Evolutionary conservation across 768 basidiomycete species (phyloP), one percentile per base, ranked within the genome.

Genomic region (Calocera viscosa): DNA sequence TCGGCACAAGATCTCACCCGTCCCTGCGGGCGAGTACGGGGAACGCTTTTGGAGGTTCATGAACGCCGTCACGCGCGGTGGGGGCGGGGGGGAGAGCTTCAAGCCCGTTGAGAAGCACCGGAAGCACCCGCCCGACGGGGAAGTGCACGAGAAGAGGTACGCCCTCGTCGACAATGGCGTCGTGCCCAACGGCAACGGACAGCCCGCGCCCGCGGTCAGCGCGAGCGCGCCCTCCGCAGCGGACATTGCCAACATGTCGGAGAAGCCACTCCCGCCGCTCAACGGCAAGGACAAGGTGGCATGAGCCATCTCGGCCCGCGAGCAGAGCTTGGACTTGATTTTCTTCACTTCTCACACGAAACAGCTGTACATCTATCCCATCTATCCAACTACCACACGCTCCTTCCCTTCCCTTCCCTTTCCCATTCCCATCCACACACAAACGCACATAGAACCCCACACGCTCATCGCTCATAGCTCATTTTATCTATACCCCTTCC

Each of bases 1-100:
- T 79, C 78, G 89, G 93, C 91, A 94, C 73, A 94, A 90, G 74
- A 98, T 98, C 71, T 94, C 91, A 65, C 91, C 94, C 5, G 91
- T 97, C 1, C 88, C 88, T 1, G 93, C 96, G 0, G 71, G 77
- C 7, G 90, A 94, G 71, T 98, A 99, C 74, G 88, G 85, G 2
- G 84, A 90, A 39, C 85, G 96, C 49, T 98, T 99, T 82, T 87
- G 90, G 76, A 68, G 80, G 28, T 94, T 94, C 72, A 87, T 94
- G 86, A 86, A 85, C 74, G 87, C 89, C 26, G 82, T 88, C 72
- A 91, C 93, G 86, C 84, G 86, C 1, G 88, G 89, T 24, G 90
- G 91, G 10, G 89, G 80, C 49, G 88, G 87, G 24, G 84, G 82
- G 17, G 79, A 74, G 67, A 73, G 75, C 53, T 84, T 84, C 77